Evolutionary conservation across 202 grass and related monocot species (phyloP).

Genomic region (Hordeum pubiflorum): DNA sequence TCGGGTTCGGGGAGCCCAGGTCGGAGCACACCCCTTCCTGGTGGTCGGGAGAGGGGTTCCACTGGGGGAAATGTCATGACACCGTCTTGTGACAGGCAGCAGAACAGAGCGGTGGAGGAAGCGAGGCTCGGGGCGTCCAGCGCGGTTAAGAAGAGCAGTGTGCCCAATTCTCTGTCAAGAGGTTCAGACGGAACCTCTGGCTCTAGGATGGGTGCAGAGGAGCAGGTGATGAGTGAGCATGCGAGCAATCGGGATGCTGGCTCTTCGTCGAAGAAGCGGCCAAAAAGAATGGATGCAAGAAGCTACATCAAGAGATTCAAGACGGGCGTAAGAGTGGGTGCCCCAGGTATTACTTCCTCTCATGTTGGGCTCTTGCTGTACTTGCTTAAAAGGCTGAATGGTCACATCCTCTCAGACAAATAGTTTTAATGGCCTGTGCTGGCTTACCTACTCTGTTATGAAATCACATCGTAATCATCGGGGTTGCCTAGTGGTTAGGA

Average conservation of each 20-base stretch:
- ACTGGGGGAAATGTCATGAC: not conserved
- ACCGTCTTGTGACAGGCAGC: not conserved
- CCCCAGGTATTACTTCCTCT: conserved; percentile 32
- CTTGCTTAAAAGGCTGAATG: not conserved
- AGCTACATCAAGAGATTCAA: conserved; percentile 28
- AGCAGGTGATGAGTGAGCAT: not conserved
- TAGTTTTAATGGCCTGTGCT: not conserved
- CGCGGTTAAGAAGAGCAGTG: not conserved
- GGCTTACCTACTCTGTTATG: not conserved
- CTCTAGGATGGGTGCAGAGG: conserved; percentile 1
- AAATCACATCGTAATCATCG: not conserved
- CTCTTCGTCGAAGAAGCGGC: conserved; percentile 18
- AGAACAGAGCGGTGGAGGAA: not conserved
- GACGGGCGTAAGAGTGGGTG: not conserved
- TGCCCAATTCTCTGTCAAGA: not conserved
- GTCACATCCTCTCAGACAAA: not conserved
- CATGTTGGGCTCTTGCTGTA: not conserved
- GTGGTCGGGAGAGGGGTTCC: not conserved
- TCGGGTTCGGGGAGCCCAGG: conserved; percentile 7
- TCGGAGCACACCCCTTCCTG: not conserved
- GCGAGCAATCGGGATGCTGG: not conserved
- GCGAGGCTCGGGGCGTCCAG: not conserved
- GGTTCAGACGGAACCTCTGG: not conserved
- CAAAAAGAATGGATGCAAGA: not conserved
- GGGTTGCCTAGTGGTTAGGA: not conserved